These are phyloP conservation scores for Ceratorhiza oryzae-sativae DNA, from an alignment of 1,284 basidiomycete genomes.

Conservation along the genomic window DNA sequence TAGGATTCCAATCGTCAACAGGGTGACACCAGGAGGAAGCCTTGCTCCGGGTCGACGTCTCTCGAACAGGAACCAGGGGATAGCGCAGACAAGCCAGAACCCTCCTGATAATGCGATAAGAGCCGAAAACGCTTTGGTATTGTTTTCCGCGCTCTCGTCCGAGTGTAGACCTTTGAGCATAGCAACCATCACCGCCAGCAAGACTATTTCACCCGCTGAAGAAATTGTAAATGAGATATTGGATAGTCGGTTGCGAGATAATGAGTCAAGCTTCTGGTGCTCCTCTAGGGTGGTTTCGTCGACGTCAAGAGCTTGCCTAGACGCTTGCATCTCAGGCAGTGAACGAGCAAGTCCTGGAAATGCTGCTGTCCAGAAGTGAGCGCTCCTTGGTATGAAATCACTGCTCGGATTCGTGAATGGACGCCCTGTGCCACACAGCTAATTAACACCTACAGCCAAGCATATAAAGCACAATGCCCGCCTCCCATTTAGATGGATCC, in stretches of 20 bases:
- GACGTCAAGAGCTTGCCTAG: constrained; percentile 46
- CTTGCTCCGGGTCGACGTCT: constrained; percentile 70
- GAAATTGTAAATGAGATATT: constrained; percentile 79
- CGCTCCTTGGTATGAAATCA: constrained; percentile 81
- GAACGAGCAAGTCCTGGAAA: constrained; percentile 77
- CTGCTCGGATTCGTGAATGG: constrained; percentile 50
- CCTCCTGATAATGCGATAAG: constrained; percentile 78
- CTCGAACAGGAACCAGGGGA: constrained; percentile 52
- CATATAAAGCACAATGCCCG: constrained; percentile 74
- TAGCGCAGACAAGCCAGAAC: constrained; percentile 67
- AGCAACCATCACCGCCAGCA: constrained; percentile 78
- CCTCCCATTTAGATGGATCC: constrained; percentile 70
- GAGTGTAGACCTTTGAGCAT: constrained; percentile 74
- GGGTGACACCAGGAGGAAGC: constrained; percentile 67
- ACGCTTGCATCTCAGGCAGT: constrained; percentile 68
- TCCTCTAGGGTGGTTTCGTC: constrained; percentile 53
- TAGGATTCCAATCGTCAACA: constrained; percentile 73
- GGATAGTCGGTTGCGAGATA: constrained; percentile 77
- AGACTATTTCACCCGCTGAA: constrained; percentile 73
- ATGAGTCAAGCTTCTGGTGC: constrained; percentile 68
- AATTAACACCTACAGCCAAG: constrained; percentile 61
- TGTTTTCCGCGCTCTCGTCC: constrained; percentile 71
- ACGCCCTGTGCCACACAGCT: not conserved
- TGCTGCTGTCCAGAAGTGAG: constrained; percentile 87
- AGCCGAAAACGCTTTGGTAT: constrained; percentile 78